A percentile compares a stretch with the other conserved stretches of the same genome.
Conservation (phyloP, 805 yeast species). For the Candida qinlingensis region DNA sequence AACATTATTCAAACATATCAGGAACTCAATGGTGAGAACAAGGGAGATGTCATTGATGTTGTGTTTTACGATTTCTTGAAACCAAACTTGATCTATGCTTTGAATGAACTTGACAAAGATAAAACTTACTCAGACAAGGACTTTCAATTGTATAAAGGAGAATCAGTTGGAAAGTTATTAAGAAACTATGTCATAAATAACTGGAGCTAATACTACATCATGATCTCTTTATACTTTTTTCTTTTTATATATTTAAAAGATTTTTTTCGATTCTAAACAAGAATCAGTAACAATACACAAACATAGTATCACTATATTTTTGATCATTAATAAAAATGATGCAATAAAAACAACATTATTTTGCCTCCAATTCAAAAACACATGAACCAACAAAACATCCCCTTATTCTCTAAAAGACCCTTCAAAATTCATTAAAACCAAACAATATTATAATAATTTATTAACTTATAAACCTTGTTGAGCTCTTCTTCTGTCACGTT, state of each 20-base stretch:
- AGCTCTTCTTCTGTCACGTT: constrained; percentile 98
- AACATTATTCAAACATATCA: constrained; percentile 64
- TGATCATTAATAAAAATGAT: constrained; percentile 22
- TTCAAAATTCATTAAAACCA: constrained; percentile 7
- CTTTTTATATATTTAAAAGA: constrained; percentile 12
- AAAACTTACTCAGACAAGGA: constrained; percentile 32
- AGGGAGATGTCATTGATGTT: constrained; percentile 46
- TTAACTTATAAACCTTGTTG: constrained; percentile 31
- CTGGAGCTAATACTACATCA: constrained; percentile 24
- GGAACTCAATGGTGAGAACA: constrained; percentile 23
- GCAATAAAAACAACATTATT: constrained; percentile 19
- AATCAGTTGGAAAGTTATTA: constrained; percentile 39
- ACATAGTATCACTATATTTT: constrained; percentile 5
- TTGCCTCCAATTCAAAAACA: not conserved
- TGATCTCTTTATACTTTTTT: not conserved
- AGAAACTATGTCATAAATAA: constrained; percentile 33
- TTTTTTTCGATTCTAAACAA: constrained; percentile 3
- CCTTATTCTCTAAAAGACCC: not conserved
- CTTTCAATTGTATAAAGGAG: constrained; percentile 34
- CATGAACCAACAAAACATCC: not conserved
- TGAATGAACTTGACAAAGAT: constrained; percentile 26
- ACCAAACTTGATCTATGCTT: constrained; percentile 42
- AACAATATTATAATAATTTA: not conserved
- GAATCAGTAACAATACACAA: constrained; percentile 23
- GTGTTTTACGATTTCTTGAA: constrained; percentile 77